Base-by-base conservation (phyloP, 495 filamentous ascomycete genomes). In the Penicillium roqueforti region DNA sequence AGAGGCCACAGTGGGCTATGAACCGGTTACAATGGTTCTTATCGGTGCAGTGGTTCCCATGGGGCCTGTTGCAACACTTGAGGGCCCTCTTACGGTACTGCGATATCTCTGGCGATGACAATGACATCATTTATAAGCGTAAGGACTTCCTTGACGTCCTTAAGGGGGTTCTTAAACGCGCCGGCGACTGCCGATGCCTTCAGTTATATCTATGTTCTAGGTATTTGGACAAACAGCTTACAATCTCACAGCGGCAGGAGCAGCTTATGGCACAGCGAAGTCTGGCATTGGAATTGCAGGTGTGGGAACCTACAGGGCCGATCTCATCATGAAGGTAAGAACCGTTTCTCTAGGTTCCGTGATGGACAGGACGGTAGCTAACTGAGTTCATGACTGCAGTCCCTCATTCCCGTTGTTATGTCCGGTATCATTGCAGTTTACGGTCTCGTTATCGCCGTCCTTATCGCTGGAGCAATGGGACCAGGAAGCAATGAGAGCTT, bases 381-480 rank as follows among this genome's bases (percentile, higher is more conserved):
- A 63, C 38, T 13, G 14, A 22, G 39, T 50, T 58, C 25, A 37
- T 55, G 9, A 39, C 42, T 50, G 6, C 47, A 92, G 91, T 95
- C 88, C 43, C 78, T 96, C 34, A 92, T 95, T 63, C 93, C 92
- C 50, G 92, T 97, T 58, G 89, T 99, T 76, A 99, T 99, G 93
- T 95, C 93, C 66, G 93, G 93, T 80, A 99, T 99, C 67, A 91
- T 99, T 60, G 93, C 93, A 32, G 95, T 99, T 58, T 99, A 99
- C 75, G 85, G 91, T 32, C 88, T 99, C 41, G 93, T 99, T 58
- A 89, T 99, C 58, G 84, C 92, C 16, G 93, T 99, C 62, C 80
- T 99, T 29, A 97, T 97, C 66, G 87, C 91, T 14, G 84, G 86
- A 61, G 88, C 92, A 60, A 80, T 97, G 66, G 76, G 74, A 6